phyloP scores from a whole-genome alignment of 176 grass and related monocot genomes.

The Oryza longistaminata region DNA sequence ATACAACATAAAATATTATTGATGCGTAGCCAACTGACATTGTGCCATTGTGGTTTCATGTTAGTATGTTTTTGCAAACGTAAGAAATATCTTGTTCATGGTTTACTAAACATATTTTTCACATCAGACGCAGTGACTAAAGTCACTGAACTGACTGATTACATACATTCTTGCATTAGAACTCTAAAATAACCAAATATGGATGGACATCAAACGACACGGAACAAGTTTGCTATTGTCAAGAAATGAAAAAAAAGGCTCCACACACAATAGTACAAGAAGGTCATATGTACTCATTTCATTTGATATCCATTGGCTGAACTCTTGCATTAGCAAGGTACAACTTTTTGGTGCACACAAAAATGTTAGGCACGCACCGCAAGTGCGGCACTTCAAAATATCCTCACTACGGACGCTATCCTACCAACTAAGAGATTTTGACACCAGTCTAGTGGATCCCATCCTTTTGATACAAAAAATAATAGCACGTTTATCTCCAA shows the following conservation, averaged over 20 bases:
- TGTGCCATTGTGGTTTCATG: constrained; percentile 3
- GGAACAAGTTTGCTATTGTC: not conserved
- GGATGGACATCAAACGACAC: not conserved
- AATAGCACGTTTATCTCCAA: constrained; percentile 28
- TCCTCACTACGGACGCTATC: not conserved
- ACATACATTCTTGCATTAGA: not conserved
- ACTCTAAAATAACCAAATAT: constrained; percentile 18
- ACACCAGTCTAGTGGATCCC: constrained; percentile 10
- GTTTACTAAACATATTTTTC: not conserved
- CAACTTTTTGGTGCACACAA: not conserved
- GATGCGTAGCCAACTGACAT: not conserved
- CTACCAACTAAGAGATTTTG: not conserved
- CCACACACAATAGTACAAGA: not conserved
- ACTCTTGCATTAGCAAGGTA: not conserved
- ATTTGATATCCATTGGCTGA: not conserved
- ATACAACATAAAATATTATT: not conserved
- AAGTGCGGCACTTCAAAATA: not conserved
- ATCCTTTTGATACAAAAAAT: constrained; percentile 16
- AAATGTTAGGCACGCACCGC: not conserved
- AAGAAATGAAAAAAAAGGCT: not conserved
- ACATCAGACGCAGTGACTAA: not conserved
- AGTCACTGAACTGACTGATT: not conserved
- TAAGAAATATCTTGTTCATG: not conserved
- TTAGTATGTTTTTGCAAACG: not conserved
- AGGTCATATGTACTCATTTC: not conserved